Base-by-base conservation (phyloP, 1,284 basidiomycete species). In the Pterulicium gracile region DNA sequence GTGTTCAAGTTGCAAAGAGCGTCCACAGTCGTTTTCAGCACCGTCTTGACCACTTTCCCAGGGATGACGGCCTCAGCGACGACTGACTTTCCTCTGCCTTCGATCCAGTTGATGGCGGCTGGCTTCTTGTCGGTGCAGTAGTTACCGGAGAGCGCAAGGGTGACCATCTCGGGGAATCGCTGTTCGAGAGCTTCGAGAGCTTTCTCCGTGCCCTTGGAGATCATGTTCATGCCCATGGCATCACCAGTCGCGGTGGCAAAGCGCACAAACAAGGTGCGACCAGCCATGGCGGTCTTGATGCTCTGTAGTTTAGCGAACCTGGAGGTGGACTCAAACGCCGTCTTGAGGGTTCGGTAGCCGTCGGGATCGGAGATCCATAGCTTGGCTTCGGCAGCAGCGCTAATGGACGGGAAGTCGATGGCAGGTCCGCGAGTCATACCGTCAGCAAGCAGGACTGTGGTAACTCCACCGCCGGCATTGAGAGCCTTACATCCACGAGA, bases 141-240 rank as follows among this genome's bases (percentile, higher is more conserved):
- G 67, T 99, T 99, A 45, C 95, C 96, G 3, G 87, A 92, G 7
- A 99, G 75, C 12, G 94, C 89, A 20, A 98, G 75, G n/a, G 94
- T 81, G 56, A 82, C 68, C 94, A 98, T 98, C 48, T 87, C 82
- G 3, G 95, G 95, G 73, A 92, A 98, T 58, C 83, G 68, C 51
- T 75, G 71, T 54, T 77, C 74, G 73, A 98, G 78, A 24, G 75
- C 75, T 57, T 87, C 88, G 15, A 99, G 76, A 17, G 93, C 91
- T 66, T 90, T 90, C 68, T 98, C 96, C 5, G 89, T 92, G 4
- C 93, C 93, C 66, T 95, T 95, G 20, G 84, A 88, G 60, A 93
- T 91, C 95, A 99, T 99, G 72, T 99, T 99, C 96, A 99, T 98
- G 24, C 95, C 95, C 95, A 98, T 99, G 22, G 95, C 96, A 60